phyloP scores from a whole-genome alignment of 768 basidiomycete genomes.

The Pleurotus cornucopiae region DNA sequence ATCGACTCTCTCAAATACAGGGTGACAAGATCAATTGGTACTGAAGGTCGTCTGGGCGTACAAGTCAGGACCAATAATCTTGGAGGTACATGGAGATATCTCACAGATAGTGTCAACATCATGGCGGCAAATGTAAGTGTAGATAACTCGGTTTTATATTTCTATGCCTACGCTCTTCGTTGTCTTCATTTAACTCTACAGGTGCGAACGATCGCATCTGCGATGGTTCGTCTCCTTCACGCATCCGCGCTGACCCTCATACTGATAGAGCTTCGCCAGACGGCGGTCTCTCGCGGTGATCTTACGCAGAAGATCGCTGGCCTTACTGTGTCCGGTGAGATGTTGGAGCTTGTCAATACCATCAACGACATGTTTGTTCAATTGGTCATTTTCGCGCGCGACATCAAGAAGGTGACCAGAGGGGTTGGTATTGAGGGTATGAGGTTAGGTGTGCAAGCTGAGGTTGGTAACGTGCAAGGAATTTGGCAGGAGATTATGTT shows the following conservation, averaged over 20 bases:
- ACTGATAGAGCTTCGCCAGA: slow-evolving; percentile 24
- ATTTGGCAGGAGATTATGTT: slow-evolving; percentile 99
- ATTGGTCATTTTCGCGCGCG: slow-evolving; percentile 48
- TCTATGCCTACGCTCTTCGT: background rate
- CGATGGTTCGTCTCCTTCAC: slow-evolving; percentile 55
- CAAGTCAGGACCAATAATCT: slow-evolving; percentile 92
- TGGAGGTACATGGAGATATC: slow-evolving; percentile 93
- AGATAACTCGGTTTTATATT: background rate
- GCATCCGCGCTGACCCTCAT: background rate
- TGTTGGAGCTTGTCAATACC: slow-evolving; percentile 91
- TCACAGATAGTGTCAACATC: slow-evolving; percentile 93
- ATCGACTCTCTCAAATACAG: slow-evolving; percentile 23
- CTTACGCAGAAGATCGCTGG: slow-evolving; percentile 90
- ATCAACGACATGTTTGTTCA: slow-evolving; percentile 83
- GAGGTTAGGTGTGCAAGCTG: slow-evolving; percentile 90
- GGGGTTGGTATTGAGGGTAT: slow-evolving; percentile 96
- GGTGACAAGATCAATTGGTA: slow-evolving; percentile 94
- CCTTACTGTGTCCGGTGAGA: slow-evolving; percentile 91
- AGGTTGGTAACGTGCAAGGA: slow-evolving; percentile 93
- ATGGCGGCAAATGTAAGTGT: slow-evolving; percentile 84
- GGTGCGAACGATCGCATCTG: slow-evolving; percentile 89
- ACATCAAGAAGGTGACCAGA: slow-evolving; percentile 89
- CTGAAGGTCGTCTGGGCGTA: slow-evolving; percentile 90
- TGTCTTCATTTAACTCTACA: slow-evolving; percentile 72
- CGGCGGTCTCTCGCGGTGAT: slow-evolving; percentile 90